Evolutionary conservation across 2,329 filamentous ascomycete genomes (phyloP).

Genomic region (Trichoderma oligosporum): DNA sequence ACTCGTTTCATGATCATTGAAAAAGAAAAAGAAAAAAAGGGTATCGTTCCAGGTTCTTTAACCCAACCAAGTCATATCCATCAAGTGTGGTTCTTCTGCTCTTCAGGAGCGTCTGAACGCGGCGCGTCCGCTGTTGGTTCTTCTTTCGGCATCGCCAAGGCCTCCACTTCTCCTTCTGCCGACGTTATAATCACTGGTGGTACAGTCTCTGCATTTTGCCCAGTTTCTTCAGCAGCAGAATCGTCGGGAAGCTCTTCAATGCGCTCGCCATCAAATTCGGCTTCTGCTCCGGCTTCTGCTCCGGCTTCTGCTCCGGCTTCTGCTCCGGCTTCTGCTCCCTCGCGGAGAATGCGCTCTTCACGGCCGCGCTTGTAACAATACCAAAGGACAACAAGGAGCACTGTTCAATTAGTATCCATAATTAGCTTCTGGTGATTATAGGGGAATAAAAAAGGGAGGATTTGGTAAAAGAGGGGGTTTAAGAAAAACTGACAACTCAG

Average conservation of each 20-base stretch:
- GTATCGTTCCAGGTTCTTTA: not conserved
- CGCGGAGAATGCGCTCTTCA: conserved; percentile 72
- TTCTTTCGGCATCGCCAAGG: not conserved
- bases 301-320: conserved; percentile 31
- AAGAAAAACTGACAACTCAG: conserved; percentile 65
- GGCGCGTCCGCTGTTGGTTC: not conserved
- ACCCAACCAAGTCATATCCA: not conserved
- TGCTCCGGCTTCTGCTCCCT: conserved; percentile 38
- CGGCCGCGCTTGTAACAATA: conserved; percentile 95
- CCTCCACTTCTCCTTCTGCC: not conserved
- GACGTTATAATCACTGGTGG: conserved; percentile 5
- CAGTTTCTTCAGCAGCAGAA: conserved; percentile 27
- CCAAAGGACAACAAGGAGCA: conserved; percentile 92
- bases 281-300: conserved; percentile 31
- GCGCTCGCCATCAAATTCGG: conserved; percentile 33
- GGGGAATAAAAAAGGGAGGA: not conserved
- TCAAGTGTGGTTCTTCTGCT: not conserved
- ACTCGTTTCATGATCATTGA: not conserved
- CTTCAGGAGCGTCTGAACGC: not conserved
- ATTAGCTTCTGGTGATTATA: not conserved
- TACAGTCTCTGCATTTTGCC: not conserved
- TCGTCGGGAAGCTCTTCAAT: conserved; percentile 52
- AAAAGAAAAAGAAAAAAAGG: not conserved
- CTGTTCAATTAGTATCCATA: conserved; percentile 40
- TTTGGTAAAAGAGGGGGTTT: not conserved